phyloP scores from a whole-genome alignment of 2,329 filamentous ascomycete genomes.

The Penicillium sp. region DNA sequence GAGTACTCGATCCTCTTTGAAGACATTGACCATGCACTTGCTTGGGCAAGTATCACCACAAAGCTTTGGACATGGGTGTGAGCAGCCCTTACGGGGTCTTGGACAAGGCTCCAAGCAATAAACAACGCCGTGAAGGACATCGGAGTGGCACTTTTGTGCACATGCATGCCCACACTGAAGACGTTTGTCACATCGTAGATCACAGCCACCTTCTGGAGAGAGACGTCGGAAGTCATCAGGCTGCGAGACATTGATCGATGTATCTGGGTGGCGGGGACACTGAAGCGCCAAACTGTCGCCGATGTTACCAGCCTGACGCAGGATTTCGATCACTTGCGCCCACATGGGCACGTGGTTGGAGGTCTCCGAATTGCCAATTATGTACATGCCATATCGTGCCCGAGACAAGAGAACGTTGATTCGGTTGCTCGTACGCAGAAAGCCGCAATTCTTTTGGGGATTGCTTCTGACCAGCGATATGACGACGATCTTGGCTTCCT shows the following conservation, averaged over 20 bases:
- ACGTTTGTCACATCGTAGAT: slow-evolving; percentile 51
- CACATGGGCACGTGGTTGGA: slow-evolving; percentile 65
- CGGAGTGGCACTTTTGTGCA: slow-evolving; percentile 50
- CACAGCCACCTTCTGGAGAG: slow-evolving; percentile 66
- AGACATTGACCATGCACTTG: slow-evolving; percentile 39
- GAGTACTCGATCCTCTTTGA: slow-evolving; percentile 29
- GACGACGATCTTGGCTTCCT: slow-evolving; percentile 72
- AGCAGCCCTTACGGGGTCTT: slow-evolving; percentile 42
- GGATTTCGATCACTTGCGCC: slow-evolving; percentile 59
- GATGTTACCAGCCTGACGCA: slow-evolving; percentile 53
- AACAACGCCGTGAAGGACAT: slow-evolving; percentile 47
- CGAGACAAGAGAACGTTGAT: slow-evolving; percentile 71
- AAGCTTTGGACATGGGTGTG: slow-evolving; percentile 45
- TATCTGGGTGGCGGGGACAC: slow-evolving; percentile 64
- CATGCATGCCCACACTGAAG: slow-evolving; percentile 54
- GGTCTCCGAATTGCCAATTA: slow-evolving; percentile 69
- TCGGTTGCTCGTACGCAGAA: slow-evolving; percentile 67
- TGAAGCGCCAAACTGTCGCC: slow-evolving; percentile 57
- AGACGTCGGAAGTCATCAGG: slow-evolving; percentile 62
- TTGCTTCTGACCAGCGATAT: slow-evolving; percentile 75
- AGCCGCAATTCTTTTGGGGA: slow-evolving; percentile 60
- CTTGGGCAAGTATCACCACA: slow-evolving; percentile 50
- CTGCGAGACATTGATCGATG: slow-evolving; percentile 52
- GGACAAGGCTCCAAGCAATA: slow-evolving; percentile 48
- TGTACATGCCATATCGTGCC: slow-evolving; percentile 70